Evolutionary conservation across 352 stramenopile species (phyloP).

Genomic region (Globisporangium megalacanthum): DNA sequence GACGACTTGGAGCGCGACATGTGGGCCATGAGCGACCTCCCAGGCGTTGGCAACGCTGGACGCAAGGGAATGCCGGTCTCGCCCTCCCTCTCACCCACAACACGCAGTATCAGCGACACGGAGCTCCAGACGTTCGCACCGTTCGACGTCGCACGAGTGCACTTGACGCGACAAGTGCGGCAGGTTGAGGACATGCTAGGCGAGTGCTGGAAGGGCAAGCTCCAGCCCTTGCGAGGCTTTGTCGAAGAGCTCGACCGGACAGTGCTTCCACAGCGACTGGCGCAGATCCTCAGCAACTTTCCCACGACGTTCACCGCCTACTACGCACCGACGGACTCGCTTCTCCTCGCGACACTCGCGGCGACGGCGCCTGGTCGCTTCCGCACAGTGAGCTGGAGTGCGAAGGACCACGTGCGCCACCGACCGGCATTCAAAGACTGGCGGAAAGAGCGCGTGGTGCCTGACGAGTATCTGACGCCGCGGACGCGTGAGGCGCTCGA

Average conservation of each 20-base stretch:
- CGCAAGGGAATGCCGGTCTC: slow-evolving; percentile 49
- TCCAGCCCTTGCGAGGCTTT: slow-evolving; percentile 34
- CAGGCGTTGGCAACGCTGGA: slow-evolving; percentile 60
- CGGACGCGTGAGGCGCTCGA: slow-evolving; percentile 34
- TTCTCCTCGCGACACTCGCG: slow-evolving; percentile 42
- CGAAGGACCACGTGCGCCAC: slow-evolving; percentile 57
- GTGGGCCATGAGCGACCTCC: slow-evolving; percentile 52
- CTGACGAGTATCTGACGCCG: slow-evolving; percentile 58
- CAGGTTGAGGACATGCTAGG: slow-evolving; percentile 57
- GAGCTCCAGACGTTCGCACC: slow-evolving; percentile 40
- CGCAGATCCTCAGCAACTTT: slow-evolving; percentile 34
- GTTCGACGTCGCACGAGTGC: slow-evolving; percentile 25
- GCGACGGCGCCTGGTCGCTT: slow-evolving; percentile 49
- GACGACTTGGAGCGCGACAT: slow-evolving; percentile 50
- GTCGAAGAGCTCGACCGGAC: slow-evolving; percentile 27
- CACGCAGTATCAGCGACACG: slow-evolving; percentile 52
- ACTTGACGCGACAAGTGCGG: slow-evolving; percentile 54
- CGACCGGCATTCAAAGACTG: slow-evolving; percentile 65
- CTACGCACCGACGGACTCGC: slow-evolving; percentile 44
- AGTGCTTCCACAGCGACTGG: slow-evolving; percentile 60
- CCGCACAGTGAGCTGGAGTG: slow-evolving; percentile 37
- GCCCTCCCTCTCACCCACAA: slow-evolving; percentile 24
- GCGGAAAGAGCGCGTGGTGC: slow-evolving; percentile 30
- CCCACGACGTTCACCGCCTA: slow-evolving; percentile 40
- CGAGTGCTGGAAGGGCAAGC: slow-evolving; percentile 35